A percentile compares a stretch with the other conserved stretches of the same genome.
Evolutionary conservation across 2,329 filamentous ascomycete genomes (phyloP).

Genomic region (Monosporascus sp.): DNA sequence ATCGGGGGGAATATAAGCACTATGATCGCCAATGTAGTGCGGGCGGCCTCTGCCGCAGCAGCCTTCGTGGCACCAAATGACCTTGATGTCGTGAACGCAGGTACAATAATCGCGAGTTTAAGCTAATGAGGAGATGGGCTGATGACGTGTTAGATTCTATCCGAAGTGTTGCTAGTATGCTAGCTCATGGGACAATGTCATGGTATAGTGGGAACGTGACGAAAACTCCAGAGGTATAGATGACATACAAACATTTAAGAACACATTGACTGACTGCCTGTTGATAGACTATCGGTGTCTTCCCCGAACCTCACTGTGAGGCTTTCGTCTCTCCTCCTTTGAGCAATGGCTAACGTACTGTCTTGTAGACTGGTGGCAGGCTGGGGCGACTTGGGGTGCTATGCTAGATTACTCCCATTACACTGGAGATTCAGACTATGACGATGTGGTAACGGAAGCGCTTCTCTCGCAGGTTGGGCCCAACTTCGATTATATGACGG

Average conservation of each 20-base stretch:
- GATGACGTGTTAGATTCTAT: slow-evolving; percentile 47
- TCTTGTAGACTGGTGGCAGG: slow-evolving; percentile 55
- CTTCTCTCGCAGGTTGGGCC: slow-evolving; percentile 54
- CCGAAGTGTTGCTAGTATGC: slow-evolving; percentile 51
- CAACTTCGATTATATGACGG: slow-evolving; percentile 54
- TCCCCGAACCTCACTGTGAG: slow-evolving; percentile 57
- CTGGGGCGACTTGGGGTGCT: slow-evolving; percentile 59
- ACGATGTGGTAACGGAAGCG: slow-evolving; percentile 52
- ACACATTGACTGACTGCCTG: not conserved
- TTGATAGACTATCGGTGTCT: slow-evolving; percentile 50
- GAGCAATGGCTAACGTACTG: slow-evolving; percentile 9
- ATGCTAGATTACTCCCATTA: slow-evolving; percentile 66
- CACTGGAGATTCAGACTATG: slow-evolving; percentile 58
- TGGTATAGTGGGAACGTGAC: slow-evolving; percentile 60
- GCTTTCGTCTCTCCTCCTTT: slow-evolving; percentile 33
- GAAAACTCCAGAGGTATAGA: slow-evolving; percentile 38
- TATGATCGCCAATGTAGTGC: slow-evolving; percentile 24
- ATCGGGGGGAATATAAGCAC: slow-evolving; percentile 1
- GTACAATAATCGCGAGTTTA: slow-evolving; percentile 6
- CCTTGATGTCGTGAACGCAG: slow-evolving; percentile 30
- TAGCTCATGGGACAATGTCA: slow-evolving; percentile 56
- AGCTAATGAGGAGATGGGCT: slow-evolving; percentile 2
- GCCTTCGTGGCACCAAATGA: slow-evolving; percentile 29
- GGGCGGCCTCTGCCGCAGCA: slow-evolving; percentile 19
- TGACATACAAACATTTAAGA: not conserved